Conservation (phyloP, 345 rosid genomes). For the Garcia nutans region DNA sequence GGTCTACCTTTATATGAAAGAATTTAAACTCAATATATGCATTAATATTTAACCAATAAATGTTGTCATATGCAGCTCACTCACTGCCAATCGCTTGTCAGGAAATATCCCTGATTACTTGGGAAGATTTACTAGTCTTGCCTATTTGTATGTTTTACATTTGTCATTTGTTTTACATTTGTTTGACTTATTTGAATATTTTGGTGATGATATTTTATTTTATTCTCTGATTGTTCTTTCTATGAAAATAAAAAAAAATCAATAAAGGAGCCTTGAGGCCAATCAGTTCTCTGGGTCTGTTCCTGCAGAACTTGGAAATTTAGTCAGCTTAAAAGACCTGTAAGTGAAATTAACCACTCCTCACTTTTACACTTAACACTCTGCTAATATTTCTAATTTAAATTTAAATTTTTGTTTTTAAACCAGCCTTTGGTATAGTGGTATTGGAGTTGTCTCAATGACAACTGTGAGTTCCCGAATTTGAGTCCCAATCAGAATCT, state of each 20-base stretch:
- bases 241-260: too few species aligned
- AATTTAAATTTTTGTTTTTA: background rate
- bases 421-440: too few species aligned
- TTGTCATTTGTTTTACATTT: too few species aligned
- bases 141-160: constrained; percentile 11
- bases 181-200: too few species aligned
- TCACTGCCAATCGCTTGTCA: constrained; percentile 12
- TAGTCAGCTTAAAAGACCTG: constrained; percentile 17
- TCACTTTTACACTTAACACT: too few species aligned
- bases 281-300: constrained; percentile 19
- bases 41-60: too few species aligned
- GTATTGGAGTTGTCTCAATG: too few species aligned
- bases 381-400: too few species aligned
- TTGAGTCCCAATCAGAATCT: too few species aligned
- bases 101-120: constrained; percentile 11
- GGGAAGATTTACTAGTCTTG: constrained; percentile 12
- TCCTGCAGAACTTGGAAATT: constrained; percentile 20
- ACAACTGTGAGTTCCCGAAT: too few species aligned
- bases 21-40: background rate
- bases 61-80: constrained; percentile 7
- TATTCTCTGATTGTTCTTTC: background rate
- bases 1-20: too few species aligned
- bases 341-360: background rate
- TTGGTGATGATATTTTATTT: background rate
- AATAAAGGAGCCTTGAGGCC: constrained; percentile 17